Conservation (phyloP, 768 basidiomycete genomes). For the Serendipita sp. region DNA sequence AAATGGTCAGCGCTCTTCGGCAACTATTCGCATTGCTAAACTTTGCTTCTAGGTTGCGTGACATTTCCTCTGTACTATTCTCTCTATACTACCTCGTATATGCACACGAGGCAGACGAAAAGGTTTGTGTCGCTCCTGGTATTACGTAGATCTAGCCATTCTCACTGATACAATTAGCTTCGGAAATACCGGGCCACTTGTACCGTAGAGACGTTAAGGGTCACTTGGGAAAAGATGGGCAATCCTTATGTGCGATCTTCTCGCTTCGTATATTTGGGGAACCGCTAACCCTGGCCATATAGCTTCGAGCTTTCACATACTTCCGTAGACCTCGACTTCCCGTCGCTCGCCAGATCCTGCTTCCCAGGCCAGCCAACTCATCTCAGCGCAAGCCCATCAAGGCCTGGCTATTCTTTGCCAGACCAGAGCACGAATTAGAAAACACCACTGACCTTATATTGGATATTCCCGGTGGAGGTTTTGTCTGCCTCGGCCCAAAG, state of each 20-base stretch:
- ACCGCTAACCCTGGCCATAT: slow-evolving; percentile 8
- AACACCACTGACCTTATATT: slow-evolving; percentile 66
- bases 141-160: background rate
- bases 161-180: slow-evolving; percentile 34
- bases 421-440: slow-evolving; percentile 44
- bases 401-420: slow-evolving; percentile 67
- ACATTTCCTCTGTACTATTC: slow-evolving; percentile 73
- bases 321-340: slow-evolving; percentile 42
- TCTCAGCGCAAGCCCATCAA: slow-evolving; percentile 69
- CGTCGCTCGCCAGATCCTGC: slow-evolving; percentile 56
- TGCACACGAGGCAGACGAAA: slow-evolving; percentile 89
- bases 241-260: slow-evolving; percentile 64
- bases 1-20: slow-evolving; percentile 33
- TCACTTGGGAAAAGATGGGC: slow-evolving; percentile 91
- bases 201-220: slow-evolving; percentile 88
- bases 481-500: slow-evolving; percentile 88
- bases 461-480: slow-evolving; percentile 92
- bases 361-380: slow-evolving; percentile 66
- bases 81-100: slow-evolving; percentile 79
- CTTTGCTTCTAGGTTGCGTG: slow-evolving; percentile 35
- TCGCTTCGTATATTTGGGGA: slow-evolving; percentile 9
- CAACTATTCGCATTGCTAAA: background rate
- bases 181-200: slow-evolving; percentile 83
- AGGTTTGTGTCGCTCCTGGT: slow-evolving; percentile 35
- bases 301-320: slow-evolving; percentile 52